Evolutionary conservation across 139 green algal species (phyloP), one percentile per base, ranked within the genome.

Genomic region (Nannochloris sp.): DNA sequence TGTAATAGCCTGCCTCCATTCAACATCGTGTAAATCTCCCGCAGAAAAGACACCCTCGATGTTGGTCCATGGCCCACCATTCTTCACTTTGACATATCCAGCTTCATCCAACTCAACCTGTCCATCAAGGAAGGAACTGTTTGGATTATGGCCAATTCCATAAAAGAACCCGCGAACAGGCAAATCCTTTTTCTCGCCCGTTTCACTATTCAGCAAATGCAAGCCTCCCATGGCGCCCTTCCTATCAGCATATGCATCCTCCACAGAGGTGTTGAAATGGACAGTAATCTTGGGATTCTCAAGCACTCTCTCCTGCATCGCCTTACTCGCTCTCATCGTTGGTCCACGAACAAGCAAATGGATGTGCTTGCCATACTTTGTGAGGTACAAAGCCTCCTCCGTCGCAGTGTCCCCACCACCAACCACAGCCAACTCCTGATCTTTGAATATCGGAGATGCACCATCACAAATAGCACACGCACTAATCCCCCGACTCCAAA

Each of bases 301-400:
- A 62, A 87, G 56, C 10, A 77, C 85, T 13, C 84, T 79, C 59
- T 88, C 78, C 56, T 79, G 74, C 93, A 98, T 98, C 9, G 93
- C 82, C 63, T 91, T 90, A 71, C 65, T 85, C 20, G 92, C 92
- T 2, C 89, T 75, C 85, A 98, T 83, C 50, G 68, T 43, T 5
- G 68, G 61, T 10, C 84, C 77, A 16, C 92, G 76, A 55, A 98
- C 92, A 55, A 98, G 73, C 71, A 98, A 67, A 71, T 98, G 93
- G 63, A 98, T 89, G 53, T 94, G 78, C 33, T 61, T 86, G 13
- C 56, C 79, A 62, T 98, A 99, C 76, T 98, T 99, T 33, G 92
- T 98, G 2, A 99, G 79, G 79, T 98, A 98, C 13, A 97, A 58
- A 0, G 93, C 88, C 73, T 98, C 93, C 74, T 98, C 93, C 4